These are phyloP conservation scores for Eimeria necatrix DNA, from an alignment of 169 alveolate genomes.

Conservation along the genomic window DNA sequence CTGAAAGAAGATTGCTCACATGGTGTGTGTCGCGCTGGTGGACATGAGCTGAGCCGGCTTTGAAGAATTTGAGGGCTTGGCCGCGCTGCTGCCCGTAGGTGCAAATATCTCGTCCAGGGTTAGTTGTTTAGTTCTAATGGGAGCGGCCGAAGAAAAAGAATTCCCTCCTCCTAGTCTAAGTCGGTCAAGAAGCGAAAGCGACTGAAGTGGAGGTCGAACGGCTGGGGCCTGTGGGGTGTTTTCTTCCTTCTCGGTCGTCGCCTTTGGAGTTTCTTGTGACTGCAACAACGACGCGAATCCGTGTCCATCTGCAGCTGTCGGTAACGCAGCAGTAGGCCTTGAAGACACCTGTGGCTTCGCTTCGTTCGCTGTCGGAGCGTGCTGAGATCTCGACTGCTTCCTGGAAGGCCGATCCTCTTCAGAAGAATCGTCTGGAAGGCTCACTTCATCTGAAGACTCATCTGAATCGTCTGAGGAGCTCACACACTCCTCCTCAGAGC, in stretches of 20 bases:
- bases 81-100: slow-evolving; percentile 50
- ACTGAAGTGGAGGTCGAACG: slow-evolving; percentile 63
- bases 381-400: slow-evolving; percentile 21
- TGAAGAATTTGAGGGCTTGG: slow-evolving; percentile 23
- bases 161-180: slow-evolving; percentile 61
- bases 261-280: slow-evolving; percentile 1
- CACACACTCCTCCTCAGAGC: slow-evolving; percentile 64
- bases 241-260: not conserved
- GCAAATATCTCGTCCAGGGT: slow-evolving; percentile 65
- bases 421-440: slow-evolving; percentile 54
- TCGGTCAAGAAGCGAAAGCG: slow-evolving; percentile 67
- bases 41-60: not conserved
- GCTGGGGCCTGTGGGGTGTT: not conserved
- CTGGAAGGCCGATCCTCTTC: slow-evolving; percentile 55
- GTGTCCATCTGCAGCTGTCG: not conserved
- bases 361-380: slow-evolving; percentile 19
- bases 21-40: not conserved
- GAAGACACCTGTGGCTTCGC: not conserved
- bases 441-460: slow-evolving; percentile 51
- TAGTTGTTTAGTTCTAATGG: slow-evolving; percentile 59
- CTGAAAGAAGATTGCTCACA: not conserved
- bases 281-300: not conserved
- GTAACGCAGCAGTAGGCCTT: not conserved
- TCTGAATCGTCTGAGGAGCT: slow-evolving; percentile 45
- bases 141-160: slow-evolving; percentile 59